Percentiles rank a stretch among this genome's conserved stretches.
Evolutionary conservation across 2,329 filamentous ascomycete genomes (phyloP).

Genomic region (Pseudogymnoascus sp.): DNA sequence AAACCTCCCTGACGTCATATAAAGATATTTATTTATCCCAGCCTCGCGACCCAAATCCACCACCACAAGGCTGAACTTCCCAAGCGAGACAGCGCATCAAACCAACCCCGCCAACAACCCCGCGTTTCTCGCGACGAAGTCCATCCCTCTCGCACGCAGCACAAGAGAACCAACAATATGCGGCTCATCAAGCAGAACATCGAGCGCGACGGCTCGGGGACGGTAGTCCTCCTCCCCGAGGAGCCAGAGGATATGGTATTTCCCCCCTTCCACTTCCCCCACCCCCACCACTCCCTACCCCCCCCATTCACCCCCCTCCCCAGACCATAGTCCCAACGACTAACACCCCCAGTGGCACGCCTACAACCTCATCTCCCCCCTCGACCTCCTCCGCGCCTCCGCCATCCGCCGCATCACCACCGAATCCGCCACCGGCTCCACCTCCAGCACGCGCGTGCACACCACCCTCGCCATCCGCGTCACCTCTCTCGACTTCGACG

Average conservation of each 20-base stretch:
- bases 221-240: slow-evolving; percentile 58
- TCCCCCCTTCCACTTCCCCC: slow-evolving; percentile 5
- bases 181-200: slow-evolving; percentile 58
- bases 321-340: slow-evolving; percentile 12
- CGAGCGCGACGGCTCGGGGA: slow-evolving; percentile 56
- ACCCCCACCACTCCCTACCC: background rate
- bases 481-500: slow-evolving; percentile 59
- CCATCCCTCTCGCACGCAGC: background rate
- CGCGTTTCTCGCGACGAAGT: background rate
- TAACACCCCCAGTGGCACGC: slow-evolving; percentile 53
- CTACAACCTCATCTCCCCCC: slow-evolving; percentile 61
- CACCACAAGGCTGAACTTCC: background rate
- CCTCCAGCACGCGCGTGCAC: slow-evolving; percentile 54
- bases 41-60: background rate
- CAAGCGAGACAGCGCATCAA: background rate
- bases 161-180: slow-evolving; percentile 36
- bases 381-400: slow-evolving; percentile 55
- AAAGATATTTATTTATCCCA: background rate
- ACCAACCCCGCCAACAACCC: background rate
- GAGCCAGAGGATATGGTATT: slow-evolving; percentile 67
- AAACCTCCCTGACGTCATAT: background rate
- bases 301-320: background rate
- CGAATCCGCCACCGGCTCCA: slow-evolving; percentile 51
- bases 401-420: slow-evolving; percentile 56
- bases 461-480: slow-evolving; percentile 57